Percentiles rank a stretch among this genome's conserved stretches.
These are phyloP conservation scores for Dioscorea alata DNA, from an alignment of 106 monocot species.

Conservation along the genomic window DNA sequence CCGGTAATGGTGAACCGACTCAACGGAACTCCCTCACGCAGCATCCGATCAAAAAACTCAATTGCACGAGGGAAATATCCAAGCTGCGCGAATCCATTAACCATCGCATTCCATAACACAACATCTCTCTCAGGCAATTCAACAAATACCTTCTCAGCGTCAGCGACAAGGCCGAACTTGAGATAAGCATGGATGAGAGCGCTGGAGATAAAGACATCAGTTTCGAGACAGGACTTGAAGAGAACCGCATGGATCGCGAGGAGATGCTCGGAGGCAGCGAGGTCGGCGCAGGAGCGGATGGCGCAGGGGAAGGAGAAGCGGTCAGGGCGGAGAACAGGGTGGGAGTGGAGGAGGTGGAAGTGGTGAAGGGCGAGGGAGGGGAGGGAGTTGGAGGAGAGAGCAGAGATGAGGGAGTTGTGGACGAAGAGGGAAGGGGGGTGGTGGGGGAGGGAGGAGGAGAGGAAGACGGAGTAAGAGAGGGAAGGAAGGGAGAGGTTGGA, in stretches of 20 bases:
- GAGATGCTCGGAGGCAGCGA: slow-evolving; percentile 4
- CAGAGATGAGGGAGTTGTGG: slow-evolving; percentile 51
- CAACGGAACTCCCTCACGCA: slow-evolving; percentile 27
- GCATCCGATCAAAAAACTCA: slow-evolving; percentile 45
- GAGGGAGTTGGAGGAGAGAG: slow-evolving; percentile 34
- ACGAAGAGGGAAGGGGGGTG: slow-evolving; percentile 28
- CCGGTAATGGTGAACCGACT: slow-evolving; percentile 61
- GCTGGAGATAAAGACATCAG: slow-evolving; percentile 53
- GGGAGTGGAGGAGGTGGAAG: slow-evolving; percentile 23
- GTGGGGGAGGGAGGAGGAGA: slow-evolving; percentile 16
- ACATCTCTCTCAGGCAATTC: slow-evolving; percentile 51
- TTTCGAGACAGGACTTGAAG: slow-evolving; percentile 25
- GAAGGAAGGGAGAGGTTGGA: slow-evolving; percentile 29
- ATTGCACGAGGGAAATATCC: slow-evolving; percentile 33
- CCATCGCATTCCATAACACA: slow-evolving; percentile 87
- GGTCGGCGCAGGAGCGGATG: slow-evolving; percentile 41
- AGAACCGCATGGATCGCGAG: slow-evolving; percentile 24
- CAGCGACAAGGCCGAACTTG: slow-evolving; percentile 20
- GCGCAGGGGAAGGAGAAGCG: slow-evolving; percentile 56
- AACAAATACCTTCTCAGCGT: slow-evolving; percentile 47
- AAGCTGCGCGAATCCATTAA: slow-evolving; percentile 61
- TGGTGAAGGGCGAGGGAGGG: slow-evolving; percentile 26
- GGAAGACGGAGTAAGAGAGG: slow-evolving; percentile 33
- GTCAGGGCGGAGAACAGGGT: slow-evolving; percentile 29
- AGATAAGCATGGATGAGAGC: slow-evolving; percentile 44